These are phyloP conservation scores for Toxoplasma gondii DNA, from an alignment of 169 alveolate species.

Conservation along the genomic window DNA sequence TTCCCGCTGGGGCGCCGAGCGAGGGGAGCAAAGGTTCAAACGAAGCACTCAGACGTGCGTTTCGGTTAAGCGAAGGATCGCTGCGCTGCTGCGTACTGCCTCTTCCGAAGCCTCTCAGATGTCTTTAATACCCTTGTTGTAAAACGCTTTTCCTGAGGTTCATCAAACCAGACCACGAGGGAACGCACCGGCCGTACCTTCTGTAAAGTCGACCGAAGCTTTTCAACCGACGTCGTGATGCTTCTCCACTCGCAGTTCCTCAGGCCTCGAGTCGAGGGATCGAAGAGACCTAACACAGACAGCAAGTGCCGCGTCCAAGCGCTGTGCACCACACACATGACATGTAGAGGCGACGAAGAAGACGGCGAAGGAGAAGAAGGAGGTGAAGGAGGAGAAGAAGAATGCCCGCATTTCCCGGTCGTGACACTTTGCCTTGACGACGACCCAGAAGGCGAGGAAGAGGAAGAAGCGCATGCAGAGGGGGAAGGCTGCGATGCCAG, in stretches of 20 bases:
- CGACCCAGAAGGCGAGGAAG: neutral
- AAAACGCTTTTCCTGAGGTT: no score
- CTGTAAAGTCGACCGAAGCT: neutral
- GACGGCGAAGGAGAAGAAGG: neutral
- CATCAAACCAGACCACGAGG: neutral
- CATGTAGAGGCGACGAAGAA: neutral
- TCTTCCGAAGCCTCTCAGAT: no score
- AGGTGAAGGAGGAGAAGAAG: neutral
- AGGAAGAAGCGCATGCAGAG: neutral
- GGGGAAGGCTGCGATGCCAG: neutral
- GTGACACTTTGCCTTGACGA: no score
- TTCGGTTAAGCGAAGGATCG: no score
- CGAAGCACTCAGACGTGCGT: no score
- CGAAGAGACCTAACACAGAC: neutral
- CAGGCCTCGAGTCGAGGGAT: conserved; percentile 24
- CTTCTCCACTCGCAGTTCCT: conserved; percentile 26
- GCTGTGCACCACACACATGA: conserved; percentile 32
- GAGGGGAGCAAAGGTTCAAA: no score
- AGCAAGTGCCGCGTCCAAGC: conserved; percentile 38
- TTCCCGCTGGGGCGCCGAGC: no score
- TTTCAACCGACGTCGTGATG: neutral
- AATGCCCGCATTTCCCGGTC: neutral
- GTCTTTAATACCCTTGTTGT: no score
- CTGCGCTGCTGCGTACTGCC: no score
- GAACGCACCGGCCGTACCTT: neutral